Evolutionary conservation across 345 rosid species (phyloP).

Genomic region (Microthlaspi erraticum): DNA sequence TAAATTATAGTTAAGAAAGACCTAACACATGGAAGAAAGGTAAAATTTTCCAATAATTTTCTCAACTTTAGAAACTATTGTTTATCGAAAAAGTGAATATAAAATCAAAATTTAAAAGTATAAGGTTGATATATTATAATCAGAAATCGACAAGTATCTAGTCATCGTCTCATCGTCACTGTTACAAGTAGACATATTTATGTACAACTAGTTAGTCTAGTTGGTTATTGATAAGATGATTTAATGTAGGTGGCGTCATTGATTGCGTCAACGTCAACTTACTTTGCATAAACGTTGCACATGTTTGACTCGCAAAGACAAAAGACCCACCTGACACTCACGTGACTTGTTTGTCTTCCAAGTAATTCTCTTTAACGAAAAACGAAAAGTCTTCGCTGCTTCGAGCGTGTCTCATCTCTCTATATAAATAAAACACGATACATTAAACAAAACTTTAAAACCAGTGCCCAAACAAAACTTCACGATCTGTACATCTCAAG

Average conservation of each 20-base stretch:
- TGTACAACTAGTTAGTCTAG: slow-evolving; percentile 11
- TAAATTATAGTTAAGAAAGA: no score
- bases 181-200: slow-evolving; percentile 7
- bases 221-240: neutral
- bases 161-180: neutral
- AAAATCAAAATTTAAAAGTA: neutral
- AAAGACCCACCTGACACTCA: neutral
- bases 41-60: no score
- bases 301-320: slow-evolving; percentile 34
- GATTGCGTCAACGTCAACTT: slow-evolving; percentile 40
- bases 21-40: no score
- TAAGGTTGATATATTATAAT: neutral
- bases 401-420: neutral
- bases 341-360: slow-evolving; percentile 35
- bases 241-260: slow-evolving; percentile 28
- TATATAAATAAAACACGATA: slow-evolving; percentile 5
- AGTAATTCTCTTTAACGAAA: slow-evolving; percentile 34
- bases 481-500: slow-evolving; percentile 11
- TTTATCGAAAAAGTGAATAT: no score
- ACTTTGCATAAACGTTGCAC: slow-evolving; percentile 15
- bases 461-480: neutral
- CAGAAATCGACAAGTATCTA: neutral
- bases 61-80: no score
- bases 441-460: neutral
- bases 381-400: slow-evolving; percentile 32